Evolutionary conservation across 768 basidiomycete genomes (phyloP).

Genomic region (Plicaturopsis crispa): DNA sequence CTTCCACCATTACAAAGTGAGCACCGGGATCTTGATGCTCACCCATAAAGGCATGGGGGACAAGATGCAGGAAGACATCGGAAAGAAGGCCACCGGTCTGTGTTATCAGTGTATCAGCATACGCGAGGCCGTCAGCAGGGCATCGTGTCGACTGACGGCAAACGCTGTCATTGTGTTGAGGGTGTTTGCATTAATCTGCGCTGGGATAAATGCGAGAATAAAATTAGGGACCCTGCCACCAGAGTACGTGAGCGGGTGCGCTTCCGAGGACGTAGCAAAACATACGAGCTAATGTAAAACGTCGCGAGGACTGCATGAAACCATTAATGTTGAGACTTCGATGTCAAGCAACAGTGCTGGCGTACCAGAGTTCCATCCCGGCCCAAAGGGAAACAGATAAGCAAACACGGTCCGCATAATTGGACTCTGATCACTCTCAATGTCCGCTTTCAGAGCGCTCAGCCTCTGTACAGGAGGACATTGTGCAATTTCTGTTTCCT

Average conservation of each 20-base stretch:
- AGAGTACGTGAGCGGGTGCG: slow-evolving; percentile 10
- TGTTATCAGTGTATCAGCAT: slow-evolving; percentile 9
- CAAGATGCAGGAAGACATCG: slow-evolving; percentile 87
- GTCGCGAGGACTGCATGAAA: slow-evolving; percentile 63
- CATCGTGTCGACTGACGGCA: slow-evolving; percentile 53
- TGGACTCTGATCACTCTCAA: slow-evolving; percentile 62
- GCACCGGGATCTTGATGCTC: slow-evolving; percentile 70
- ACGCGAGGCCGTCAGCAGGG: slow-evolving; percentile 10
- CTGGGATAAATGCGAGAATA: slow-evolving; percentile 90
- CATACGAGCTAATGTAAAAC: slow-evolving; percentile 95
- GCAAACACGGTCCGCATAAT: slow-evolving; percentile 75
- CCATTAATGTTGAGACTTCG: slow-evolving; percentile 8
- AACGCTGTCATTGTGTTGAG: slow-evolving; percentile 94
- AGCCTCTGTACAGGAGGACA: slow-evolving; percentile 38
- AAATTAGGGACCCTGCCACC: slow-evolving; percentile 79
- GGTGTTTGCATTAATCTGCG: slow-evolving; percentile 75
- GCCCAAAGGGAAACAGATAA: slow-evolving; percentile 84
- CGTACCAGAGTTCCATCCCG: slow-evolving; percentile 69
- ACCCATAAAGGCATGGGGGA: slow-evolving; percentile 90
- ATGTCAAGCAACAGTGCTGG: neutral
- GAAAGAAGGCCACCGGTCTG: slow-evolving; percentile 88
- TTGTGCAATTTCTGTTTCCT: slow-evolving; percentile 38
- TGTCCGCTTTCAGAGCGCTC: slow-evolving; percentile 47
- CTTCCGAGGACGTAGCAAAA: slow-evolving; percentile 7
- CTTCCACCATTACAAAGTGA: slow-evolving; percentile 79